Percentiles rank a stretch among this genome's conserved stretches.
Conservation (phyloP, 169 alveolate species). For the Eimeria acervulina region DNA sequence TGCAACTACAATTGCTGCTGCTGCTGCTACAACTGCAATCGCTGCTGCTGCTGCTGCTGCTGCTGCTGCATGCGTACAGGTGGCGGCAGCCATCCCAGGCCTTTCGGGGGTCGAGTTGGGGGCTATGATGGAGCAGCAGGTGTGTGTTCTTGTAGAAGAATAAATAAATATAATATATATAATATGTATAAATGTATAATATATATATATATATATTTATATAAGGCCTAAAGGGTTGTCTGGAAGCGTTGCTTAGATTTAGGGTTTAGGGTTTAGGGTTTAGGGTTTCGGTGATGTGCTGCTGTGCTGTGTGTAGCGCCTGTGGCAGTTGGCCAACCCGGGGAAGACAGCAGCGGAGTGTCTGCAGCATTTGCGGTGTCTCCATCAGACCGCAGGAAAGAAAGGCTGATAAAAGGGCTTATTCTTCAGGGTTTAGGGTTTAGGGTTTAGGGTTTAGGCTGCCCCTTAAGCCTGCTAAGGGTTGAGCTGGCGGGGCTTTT, state of each 20-base stretch:
- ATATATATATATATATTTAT: background rate
- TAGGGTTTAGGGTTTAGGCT: too few species aligned
- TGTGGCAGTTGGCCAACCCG: conserved; percentile 72
- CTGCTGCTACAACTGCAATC: too few species aligned
- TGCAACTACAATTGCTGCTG: too few species aligned
- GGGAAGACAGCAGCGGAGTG: conserved; percentile 38
- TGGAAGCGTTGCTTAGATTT: background rate
- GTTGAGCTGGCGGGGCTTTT: too few species aligned
- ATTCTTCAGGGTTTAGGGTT: too few species aligned
- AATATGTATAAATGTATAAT: too few species aligned
- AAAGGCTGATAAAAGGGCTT: too few species aligned
- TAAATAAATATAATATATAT: too few species aligned
- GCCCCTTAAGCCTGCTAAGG: too few species aligned
- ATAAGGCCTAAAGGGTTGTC: background rate
- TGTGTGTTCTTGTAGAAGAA: background rate
- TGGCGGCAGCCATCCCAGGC: background rate
- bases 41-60: conserved; percentile 2
- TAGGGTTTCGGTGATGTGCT: background rate
- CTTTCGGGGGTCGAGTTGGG: background rate
- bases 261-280: background rate
- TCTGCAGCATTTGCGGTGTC: background rate
- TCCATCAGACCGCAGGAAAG: too few species aligned
- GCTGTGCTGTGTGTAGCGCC: background rate
- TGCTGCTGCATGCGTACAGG: too few species aligned
- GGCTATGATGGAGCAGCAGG: conserved; percentile 1